Evolutionary conservation across 164 flowering plant species (phyloP).

Genomic region (Houttuynia cordata): DNA sequence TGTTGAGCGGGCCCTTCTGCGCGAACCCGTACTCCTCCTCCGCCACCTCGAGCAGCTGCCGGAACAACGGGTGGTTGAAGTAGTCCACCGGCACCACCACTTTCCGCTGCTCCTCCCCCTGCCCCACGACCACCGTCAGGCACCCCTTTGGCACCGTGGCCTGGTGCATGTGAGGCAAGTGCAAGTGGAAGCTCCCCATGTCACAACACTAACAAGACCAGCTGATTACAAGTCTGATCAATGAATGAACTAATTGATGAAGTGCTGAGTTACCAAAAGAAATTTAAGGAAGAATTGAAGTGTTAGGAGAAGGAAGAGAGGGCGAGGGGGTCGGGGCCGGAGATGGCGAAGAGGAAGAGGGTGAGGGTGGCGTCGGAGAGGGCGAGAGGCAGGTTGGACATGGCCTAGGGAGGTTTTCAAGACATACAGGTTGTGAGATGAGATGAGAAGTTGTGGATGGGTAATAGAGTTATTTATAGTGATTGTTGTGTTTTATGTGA

Average conservation of each 20-base stretch:
- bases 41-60: slow-evolving; percentile 58
- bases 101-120: slow-evolving; percentile 49
- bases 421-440: no score
- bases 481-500: no score
- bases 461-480: no score
- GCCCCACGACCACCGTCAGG: slow-evolving; percentile 54
- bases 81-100: slow-evolving; percentile 60
- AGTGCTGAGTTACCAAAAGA: no score
- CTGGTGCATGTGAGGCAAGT: slow-evolving; percentile 23
- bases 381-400: no score
- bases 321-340: neutral
- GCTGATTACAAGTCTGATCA: neutral
- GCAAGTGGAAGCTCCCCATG: slow-evolving; percentile 27
- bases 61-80: slow-evolving; percentile 66
- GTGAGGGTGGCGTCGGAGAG: no score
- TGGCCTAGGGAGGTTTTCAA: no score
- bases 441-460: no score
- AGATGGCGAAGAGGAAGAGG: no score
- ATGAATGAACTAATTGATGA: no score
- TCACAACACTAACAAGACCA: neutral
- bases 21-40: slow-evolving; percentile 78
- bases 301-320: neutral
- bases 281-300: no score
- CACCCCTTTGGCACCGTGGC: slow-evolving; percentile 18
- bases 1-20: slow-evolving; percentile 60